A percentile compares a stretch with the other conserved stretches of the same genome.
Evolutionary conservation across 1,139 yeast species (phyloP).

Genomic region (Casaregolazyma lundiana): DNA sequence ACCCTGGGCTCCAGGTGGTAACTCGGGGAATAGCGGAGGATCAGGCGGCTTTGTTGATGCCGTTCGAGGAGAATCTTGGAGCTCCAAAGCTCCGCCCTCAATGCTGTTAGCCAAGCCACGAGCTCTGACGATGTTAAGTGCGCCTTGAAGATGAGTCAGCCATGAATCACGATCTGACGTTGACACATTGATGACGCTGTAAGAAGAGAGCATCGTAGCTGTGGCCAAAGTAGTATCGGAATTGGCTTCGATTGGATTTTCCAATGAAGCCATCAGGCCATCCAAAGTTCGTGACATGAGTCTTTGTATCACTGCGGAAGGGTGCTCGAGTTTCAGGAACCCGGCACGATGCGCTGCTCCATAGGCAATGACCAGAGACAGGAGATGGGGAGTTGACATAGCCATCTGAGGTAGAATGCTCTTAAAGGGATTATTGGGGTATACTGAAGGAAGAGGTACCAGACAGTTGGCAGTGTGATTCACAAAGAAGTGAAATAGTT

Average conservation of each 20-base stretch:
- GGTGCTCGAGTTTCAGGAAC: slow-evolving; percentile 36
- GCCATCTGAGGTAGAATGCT: slow-evolving; percentile 67
- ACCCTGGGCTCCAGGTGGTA: slow-evolving; percentile 16
- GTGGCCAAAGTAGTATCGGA: slow-evolving; percentile 67
- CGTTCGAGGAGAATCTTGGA: neutral
- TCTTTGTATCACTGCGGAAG: slow-evolving; percentile 46
- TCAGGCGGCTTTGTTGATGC: neutral
- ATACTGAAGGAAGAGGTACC: slow-evolving; percentile 62
- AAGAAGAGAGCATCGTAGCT: slow-evolving; percentile 57
- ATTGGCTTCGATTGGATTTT: slow-evolving; percentile 49
- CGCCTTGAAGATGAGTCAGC: slow-evolving; percentile 65
- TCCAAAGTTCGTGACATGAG: slow-evolving; percentile 53
- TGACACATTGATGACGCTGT: slow-evolving; percentile 45
- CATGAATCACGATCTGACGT: slow-evolving; percentile 38
- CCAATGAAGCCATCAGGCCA: slow-evolving; percentile 50
- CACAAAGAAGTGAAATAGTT: slow-evolving; percentile 60
- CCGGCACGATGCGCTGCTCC: slow-evolving; percentile 50
- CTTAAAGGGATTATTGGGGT: slow-evolving; percentile 64
- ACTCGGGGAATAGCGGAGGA: neutral
- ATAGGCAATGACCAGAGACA: slow-evolving; percentile 62
- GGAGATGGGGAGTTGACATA: slow-evolving; percentile 48
- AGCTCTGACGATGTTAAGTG: slow-evolving; percentile 61
- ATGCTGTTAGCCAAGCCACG: slow-evolving; percentile 40
- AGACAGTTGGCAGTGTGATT: slow-evolving; percentile 57
- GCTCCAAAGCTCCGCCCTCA: slow-evolving; percentile 18